Evolutionary conservation across 306 rosid species (phyloP).

Genomic region (Comarum palustre): DNA sequence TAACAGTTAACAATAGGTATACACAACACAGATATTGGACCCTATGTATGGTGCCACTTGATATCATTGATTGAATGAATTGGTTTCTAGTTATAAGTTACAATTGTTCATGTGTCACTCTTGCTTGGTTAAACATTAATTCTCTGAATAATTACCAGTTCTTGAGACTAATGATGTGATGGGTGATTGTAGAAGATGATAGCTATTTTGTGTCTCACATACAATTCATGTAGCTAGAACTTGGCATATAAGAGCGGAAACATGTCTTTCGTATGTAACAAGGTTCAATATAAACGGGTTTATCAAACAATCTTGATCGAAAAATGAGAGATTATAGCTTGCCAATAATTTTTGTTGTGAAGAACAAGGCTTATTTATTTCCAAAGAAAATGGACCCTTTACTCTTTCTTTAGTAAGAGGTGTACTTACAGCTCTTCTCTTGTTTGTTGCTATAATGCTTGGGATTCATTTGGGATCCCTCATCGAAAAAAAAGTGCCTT

Average conservation of each 20-base stretch:
- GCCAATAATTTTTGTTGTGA: not conserved
- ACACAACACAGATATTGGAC: not conserved
- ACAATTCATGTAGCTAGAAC: not conserved
- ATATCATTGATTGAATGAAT: conserved; percentile 2
- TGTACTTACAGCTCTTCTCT: not conserved
- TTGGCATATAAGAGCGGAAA: not conserved
- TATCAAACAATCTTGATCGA: not conserved
- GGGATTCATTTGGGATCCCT: too few species aligned
- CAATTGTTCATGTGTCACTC: not conserved
- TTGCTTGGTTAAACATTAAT: not conserved
- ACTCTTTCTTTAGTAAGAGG: not conserved
- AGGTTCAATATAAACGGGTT: not conserved
- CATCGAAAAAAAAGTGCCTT: too few species aligned
- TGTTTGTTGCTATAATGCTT: not conserved
- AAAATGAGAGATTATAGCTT: not conserved
- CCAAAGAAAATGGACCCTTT: not conserved
- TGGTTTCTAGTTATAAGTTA: conserved; percentile 15
- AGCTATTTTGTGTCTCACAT: not conserved
- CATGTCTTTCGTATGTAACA: not conserved
- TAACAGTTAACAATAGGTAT: not conserved
- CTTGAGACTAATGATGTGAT: not conserved
- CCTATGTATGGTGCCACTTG: conserved; percentile 3
- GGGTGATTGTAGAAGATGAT: not conserved
- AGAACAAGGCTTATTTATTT: not conserved
- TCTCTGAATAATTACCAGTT: not conserved